Evolutionary conservation across 1,139 yeast species (phyloP), one percentile per base, ranked within the genome.

Genomic region (Arxiozyma heterogenica): DNA sequence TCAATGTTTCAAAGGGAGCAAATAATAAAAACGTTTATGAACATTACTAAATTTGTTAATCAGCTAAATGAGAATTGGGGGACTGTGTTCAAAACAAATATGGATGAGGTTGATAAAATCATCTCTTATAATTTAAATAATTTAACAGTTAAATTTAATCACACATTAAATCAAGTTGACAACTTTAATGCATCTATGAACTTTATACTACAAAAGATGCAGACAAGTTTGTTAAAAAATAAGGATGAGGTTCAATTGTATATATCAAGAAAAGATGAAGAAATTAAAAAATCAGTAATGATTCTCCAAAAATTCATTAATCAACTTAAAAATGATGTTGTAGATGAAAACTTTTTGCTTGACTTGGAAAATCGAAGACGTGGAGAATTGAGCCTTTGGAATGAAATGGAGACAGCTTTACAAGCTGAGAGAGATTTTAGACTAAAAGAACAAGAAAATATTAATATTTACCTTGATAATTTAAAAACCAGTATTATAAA

Each of bases 1-100:
- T 59, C 78, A 3, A 83, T 83, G 0, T 78, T 66, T 58, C 80
- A 79, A 55, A 80, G 79, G 56, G 80, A 77, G 47, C 81, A 78
- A 53, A 72, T 81, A 0, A 57, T 80, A 47, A 61, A 68, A 15
- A 62, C 80, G 39, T 80, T 78, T 58, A 54, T 73, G 21, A 80
- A 80, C 55, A 73, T 81, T 9, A 79, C 84, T 0, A 63, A 62
- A 5, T 53, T 65, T 41, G 69, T 68, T 55, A 61, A 58, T 1
- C 55, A 59, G 2, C 57, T 71, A 6, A 57, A 66, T 46, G 55
- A 57, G 1, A 57, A 59, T 15, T 51, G 54, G 60, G 61, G 18
- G 25, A 44, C 15, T 44, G 50, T 43, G 38, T 55, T 42, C 41
- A 46, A 54, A 3, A 47, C 55, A 2, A 30, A 55, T 18, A 41